Evolutionary conservation across 2,329 filamentous ascomycete genomes (phyloP).

Genomic region (Basipetospora chlamydospora): DNA sequence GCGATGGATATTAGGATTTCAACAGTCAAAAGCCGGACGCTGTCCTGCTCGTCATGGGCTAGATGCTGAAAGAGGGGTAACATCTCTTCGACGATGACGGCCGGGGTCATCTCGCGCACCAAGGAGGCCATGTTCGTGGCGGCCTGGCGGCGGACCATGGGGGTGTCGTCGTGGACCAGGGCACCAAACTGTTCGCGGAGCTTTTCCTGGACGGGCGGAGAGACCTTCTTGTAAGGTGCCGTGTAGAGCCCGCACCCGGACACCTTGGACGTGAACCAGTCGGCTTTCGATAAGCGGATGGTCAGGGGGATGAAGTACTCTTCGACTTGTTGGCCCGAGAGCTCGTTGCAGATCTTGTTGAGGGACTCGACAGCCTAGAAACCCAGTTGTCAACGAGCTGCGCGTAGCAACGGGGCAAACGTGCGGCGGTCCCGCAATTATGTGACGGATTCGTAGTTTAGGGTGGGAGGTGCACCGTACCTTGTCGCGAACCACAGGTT

Average conservation of each 20-base stretch:
- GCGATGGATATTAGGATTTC: constrained; percentile 94
- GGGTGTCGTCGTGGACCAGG: constrained; percentile 94
- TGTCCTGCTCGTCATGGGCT: constrained; percentile 92
- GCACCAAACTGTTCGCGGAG: constrained; percentile 84
- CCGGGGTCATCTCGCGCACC: constrained; percentile 87
- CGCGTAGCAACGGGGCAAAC: not conserved
- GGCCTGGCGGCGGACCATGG: constrained; percentile 94
- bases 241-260: constrained; percentile 94
- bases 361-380: constrained; percentile 87
- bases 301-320: constrained; percentile 95
- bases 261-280: constrained; percentile 99
- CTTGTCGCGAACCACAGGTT: constrained; percentile 96
- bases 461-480: constrained; percentile 30
- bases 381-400: not conserved
- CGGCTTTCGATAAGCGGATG: constrained; percentile 91
- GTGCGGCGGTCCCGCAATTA: constrained; percentile 1
- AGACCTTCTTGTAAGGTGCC: constrained; percentile 82
- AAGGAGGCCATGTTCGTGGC: constrained; percentile 96
- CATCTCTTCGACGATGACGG: constrained; percentile 94
- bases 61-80: constrained; percentile 97
- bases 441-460: not conserved
- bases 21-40: constrained; percentile 86
- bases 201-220: constrained; percentile 73
- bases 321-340: constrained; percentile 86
- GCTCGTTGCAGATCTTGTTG: constrained; percentile 94